Evolutionary conservation across 228 moss, liverwort and hornwort species (phyloP).

Genomic region (Sphagnum magellanicum): DNA sequence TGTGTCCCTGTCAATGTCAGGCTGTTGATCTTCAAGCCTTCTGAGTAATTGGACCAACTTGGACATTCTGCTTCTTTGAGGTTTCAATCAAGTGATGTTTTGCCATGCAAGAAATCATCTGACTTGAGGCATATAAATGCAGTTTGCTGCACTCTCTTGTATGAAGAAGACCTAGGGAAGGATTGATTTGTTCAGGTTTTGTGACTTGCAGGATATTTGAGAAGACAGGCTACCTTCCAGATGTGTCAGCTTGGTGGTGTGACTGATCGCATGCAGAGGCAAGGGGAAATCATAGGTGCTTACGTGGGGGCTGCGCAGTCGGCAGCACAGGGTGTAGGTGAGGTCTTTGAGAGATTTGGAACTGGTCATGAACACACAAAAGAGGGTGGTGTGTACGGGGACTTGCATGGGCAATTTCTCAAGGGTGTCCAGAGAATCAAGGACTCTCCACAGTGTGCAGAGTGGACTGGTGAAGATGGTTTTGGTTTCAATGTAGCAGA

Average conservation of each 20-base stretch:
- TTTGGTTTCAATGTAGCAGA: conserved; percentile 25
- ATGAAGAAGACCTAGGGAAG: no score
- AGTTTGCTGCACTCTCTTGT: no score
- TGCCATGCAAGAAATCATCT: no score
- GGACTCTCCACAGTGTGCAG: conserved; percentile 51
- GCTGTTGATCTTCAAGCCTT: no score
- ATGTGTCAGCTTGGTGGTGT: conserved; percentile 31
- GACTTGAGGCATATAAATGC: no score
- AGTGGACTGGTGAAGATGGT: conserved; percentile 55
- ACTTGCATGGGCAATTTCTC: background rate
- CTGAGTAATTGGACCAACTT: no score
- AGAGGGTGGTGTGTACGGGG: background rate
- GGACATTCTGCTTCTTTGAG: no score
- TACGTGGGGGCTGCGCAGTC: conserved; percentile 23
- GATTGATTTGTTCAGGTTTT: no score
- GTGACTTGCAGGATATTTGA: no score
- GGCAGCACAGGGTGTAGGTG: conserved; percentile 20
- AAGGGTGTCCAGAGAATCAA: conserved; percentile 17
- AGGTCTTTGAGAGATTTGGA: conserved; percentile 38
- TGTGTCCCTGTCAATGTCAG: no score
- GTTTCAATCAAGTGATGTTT: no score
- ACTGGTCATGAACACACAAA: conserved; percentile 27
- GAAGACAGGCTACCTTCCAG: background rate
- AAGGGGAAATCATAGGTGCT: conserved; percentile 33
- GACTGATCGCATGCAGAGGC: conserved; percentile 45